phyloP scores from a whole-genome alignment of 192 early-diverging fungal genomes.

The Coemansia umbellata region DNA sequence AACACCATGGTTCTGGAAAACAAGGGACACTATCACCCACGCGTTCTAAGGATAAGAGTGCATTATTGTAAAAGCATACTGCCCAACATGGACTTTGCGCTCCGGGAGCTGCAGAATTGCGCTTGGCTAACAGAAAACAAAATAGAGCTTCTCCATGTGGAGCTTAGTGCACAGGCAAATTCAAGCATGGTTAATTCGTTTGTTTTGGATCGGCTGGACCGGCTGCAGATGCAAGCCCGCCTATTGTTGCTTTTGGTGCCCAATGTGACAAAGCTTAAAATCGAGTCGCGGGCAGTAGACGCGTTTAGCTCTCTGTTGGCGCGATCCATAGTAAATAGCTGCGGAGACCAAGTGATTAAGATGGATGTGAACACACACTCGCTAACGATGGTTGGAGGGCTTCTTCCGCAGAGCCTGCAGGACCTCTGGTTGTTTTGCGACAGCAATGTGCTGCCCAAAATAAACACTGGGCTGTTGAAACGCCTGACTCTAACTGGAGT shows the following conservation, averaged over 20 bases:
- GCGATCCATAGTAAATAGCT: neutral
- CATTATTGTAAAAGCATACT: neutral
- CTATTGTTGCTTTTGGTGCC: neutral
- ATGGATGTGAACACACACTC: neutral
- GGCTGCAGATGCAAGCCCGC: neutral
- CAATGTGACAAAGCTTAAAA: neutral
- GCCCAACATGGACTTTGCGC: neutral
- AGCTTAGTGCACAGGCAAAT: neutral
- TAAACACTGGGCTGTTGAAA: neutral
- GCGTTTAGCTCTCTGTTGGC: neutral
- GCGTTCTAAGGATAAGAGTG: neutral
- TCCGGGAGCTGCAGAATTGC: neutral
- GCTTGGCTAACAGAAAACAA: no score
- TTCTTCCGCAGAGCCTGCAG: neutral
- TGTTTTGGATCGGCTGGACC: neutral
- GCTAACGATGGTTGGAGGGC: neutral
- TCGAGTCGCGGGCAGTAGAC: neutral
- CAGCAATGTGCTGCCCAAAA: neutral
- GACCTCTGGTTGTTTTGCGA: neutral
- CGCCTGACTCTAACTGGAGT: neutral
- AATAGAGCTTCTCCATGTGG: no score
- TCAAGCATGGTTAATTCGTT: neutral
- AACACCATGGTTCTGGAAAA: no score
- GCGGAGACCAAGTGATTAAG: neutral
- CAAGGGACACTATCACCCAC: no score